Evolutionary conservation across 345 rosid genomes (phyloP).

Genomic region (Citrus maxima): DNA sequence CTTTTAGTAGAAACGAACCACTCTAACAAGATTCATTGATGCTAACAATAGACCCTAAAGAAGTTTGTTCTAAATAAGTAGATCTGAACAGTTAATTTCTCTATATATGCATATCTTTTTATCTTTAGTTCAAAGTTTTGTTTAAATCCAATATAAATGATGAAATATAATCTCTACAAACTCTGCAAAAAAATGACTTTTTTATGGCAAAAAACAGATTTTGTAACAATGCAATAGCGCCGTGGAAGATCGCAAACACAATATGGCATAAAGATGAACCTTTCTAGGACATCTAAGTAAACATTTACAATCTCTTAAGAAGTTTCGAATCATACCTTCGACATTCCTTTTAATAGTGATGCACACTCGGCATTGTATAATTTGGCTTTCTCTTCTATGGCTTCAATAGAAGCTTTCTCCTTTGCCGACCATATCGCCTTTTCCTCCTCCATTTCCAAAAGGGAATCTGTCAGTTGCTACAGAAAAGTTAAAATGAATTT

Average conservation of each 20-base stretch:
- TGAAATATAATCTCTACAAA: neutral
- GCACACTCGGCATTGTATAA: constrained; percentile 35
- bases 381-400: constrained; percentile 60
- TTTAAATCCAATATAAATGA: neutral
- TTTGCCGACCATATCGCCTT: constrained; percentile 75
- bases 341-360: constrained; percentile 43
- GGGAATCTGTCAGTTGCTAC: constrained; percentile 79
- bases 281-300: neutral
- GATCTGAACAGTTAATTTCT: neutral
- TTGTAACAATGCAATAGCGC: neutral
- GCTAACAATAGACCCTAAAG: neutral
- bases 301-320: neutral
- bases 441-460: constrained; percentile 91
- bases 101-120: neutral
- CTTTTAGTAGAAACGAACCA: neutral
- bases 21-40: neutral
- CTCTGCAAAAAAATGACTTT: neutral
- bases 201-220: neutral
- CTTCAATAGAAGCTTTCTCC: constrained; percentile 61
- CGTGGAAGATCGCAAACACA: neutral
- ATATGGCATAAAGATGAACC: neutral
- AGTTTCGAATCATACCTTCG: constrained; percentile 48
- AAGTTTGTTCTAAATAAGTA: neutral
- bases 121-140: neutral
- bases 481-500: constrained; percentile 16